Evolutionary conservation across 148 eudicot genomes (phyloP).

Genomic region (Nepenthes mirabilis): DNA sequence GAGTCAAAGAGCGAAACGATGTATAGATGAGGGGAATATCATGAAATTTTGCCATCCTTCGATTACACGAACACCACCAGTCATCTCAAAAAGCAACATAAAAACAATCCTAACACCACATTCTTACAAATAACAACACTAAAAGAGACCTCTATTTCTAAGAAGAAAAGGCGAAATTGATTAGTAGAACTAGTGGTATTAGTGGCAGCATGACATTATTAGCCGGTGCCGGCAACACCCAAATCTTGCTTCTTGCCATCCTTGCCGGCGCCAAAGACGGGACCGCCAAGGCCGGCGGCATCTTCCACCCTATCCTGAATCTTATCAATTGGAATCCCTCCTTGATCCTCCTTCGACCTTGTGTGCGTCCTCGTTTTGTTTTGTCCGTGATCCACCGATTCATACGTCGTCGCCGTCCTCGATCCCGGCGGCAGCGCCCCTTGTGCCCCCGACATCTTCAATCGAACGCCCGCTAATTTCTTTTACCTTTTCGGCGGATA

Average conservation of each 20-base stretch:
- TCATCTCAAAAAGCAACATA: no score
- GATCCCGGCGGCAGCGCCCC: conserved; percentile 34
- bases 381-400: conserved; percentile 14
- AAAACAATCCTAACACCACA: no score
- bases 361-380: conserved; percentile 14
- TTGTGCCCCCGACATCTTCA: conserved; percentile 34
- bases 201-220: not conserved
- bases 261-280: conserved; percentile 55
- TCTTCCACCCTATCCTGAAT: conserved; percentile 65
- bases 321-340: conserved; percentile 55
- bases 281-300: conserved; percentile 65
- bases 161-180: no score
- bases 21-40: no score
- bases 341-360: conserved; percentile 32
- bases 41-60: no score
- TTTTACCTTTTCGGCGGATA: no score
- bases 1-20: no score
- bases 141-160: no score
- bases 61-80: no score
- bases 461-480: no score
- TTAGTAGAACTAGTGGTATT: no score
- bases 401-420: conserved; percentile 27
- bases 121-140: no score
- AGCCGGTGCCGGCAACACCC: conserved; percentile 58
- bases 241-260: conserved; percentile 44